Conservation (phyloP, 805 yeast species). For the Candida ulmi region DNA sequence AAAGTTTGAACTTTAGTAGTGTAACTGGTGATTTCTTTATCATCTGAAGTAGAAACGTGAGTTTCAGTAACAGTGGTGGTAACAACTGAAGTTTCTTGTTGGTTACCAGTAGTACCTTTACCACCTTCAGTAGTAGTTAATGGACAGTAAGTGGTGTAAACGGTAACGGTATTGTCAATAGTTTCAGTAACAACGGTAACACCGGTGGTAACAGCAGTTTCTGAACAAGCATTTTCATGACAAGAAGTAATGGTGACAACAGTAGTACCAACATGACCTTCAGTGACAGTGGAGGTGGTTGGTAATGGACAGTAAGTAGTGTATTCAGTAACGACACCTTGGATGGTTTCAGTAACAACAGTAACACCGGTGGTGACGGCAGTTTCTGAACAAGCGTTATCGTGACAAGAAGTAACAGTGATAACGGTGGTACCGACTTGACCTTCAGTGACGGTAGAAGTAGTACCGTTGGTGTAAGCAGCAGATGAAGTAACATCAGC, state of each 20-base stretch:
- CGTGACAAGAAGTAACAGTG: slow-evolving; percentile 23
- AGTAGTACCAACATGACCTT: slow-evolving; percentile 13
- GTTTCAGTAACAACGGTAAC: slow-evolving; percentile 21
- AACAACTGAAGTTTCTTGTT: slow-evolving; percentile 2
- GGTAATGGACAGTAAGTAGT: slow-evolving; percentile 22
- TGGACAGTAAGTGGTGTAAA: slow-evolving; percentile 7
- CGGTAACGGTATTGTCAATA: slow-evolving; percentile 4
- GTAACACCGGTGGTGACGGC: slow-evolving; percentile 24
- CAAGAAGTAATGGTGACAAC: slow-evolving; percentile 19
- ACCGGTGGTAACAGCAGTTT: slow-evolving; percentile 15
- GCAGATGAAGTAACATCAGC: too few species aligned
- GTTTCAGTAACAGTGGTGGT: slow-evolving; percentile 17
- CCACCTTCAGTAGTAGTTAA: slow-evolving; percentile 1
- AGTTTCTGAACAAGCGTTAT: slow-evolving; percentile 10
- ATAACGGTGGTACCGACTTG: slow-evolving; percentile 22
- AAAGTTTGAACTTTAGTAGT: slow-evolving; percentile 7
- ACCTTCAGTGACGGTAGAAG: slow-evolving; percentile 9
- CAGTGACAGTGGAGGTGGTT: slow-evolving; percentile 6
- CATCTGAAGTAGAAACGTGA: slow-evolving; percentile 4
- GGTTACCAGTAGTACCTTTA: slow-evolving; percentile 7
- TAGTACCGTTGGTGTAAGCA: slow-evolving; percentile 1
- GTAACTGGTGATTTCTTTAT: slow-evolving; percentile 2
- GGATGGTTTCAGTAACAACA: slow-evolving; percentile 25
- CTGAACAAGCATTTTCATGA: not conserved
- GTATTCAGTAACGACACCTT: slow-evolving; percentile 13